A percentile compares a stretch with the other conserved stretches of the same genome.
Evolutionary conservation across 2,329 filamentous ascomycete genomes (phyloP).

Genomic region (Trichoderma sp.): DNA sequence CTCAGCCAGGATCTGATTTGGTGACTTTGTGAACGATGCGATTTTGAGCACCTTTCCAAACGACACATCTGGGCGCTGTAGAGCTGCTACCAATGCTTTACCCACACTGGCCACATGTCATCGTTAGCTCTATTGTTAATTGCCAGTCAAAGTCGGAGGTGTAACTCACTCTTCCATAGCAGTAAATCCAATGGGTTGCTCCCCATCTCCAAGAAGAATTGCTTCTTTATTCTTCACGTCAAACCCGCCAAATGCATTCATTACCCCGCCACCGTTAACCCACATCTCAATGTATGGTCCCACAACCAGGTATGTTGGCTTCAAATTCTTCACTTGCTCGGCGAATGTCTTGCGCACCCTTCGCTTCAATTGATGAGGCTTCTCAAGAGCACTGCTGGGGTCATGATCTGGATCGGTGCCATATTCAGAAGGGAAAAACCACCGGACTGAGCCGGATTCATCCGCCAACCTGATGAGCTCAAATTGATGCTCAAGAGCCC

Average conservation of each 20-base stretch:
- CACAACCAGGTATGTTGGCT: constrained; percentile 66
- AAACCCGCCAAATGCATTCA: constrained; percentile 49
- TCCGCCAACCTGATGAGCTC: constrained; percentile 60
- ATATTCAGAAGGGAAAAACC: constrained; percentile 67
- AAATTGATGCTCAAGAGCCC: constrained; percentile 59
- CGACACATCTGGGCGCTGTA: constrained; percentile 53
- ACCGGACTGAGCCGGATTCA: constrained; percentile 49
- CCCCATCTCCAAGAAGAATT: constrained; percentile 58
- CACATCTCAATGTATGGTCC: constrained; percentile 66
- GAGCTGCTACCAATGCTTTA: constrained; percentile 59
- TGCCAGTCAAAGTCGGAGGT: not conserved
- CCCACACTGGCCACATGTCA: constrained; percentile 51
- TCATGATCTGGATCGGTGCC: constrained; percentile 63
- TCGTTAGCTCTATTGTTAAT: not conserved
- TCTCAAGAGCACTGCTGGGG: constrained; percentile 55
- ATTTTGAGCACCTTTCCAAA: constrained; percentile 60
- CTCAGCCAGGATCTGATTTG: constrained; percentile 60
- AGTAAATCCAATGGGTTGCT: constrained; percentile 62
- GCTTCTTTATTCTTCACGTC: constrained; percentile 56
- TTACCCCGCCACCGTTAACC: not conserved
- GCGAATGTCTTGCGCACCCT: constrained; percentile 61
- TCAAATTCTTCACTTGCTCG: constrained; percentile 50
- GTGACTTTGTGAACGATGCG: constrained; percentile 67
- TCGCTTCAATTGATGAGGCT: constrained; percentile 67
- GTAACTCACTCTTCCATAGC: constrained; percentile 64